Base-by-base conservation (phyloP, 1,284 basidiomycete species). In the Grifola frondosa region DNA sequence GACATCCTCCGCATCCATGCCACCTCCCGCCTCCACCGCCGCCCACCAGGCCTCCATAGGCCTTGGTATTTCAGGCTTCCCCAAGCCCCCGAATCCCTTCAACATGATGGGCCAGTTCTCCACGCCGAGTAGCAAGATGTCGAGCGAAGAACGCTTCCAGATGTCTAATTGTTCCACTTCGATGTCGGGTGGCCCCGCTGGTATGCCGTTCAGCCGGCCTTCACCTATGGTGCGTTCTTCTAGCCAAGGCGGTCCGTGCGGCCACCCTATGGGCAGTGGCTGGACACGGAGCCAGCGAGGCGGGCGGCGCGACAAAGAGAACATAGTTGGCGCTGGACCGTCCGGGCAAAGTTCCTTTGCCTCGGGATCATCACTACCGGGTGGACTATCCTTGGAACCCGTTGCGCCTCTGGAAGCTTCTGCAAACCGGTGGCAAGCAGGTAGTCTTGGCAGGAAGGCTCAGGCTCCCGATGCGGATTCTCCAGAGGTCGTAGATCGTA, bases 401-500 rank as follows among this genome's bases (percentile, higher is more conserved):
- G 80, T 94, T 37, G 84, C 73, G 15, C 92, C 91, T 5, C 78
- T 95, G 12, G 84, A 87, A 58, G 65, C 71, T 26, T 80, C 85
- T 13, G 88, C 83, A 44, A 95, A 95, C 63, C 81, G 92, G 45
- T 98, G 96, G 96, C 78, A 74, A 11, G 63, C 70, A 1, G 57
- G 55, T 17, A 74, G 73, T 44, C 67, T 49, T 6, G 31, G 32
- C 62, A 53, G 53, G 62, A 53, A 74, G 49, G 48, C 59, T 22
- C 60, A 67, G 38, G 62, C 56, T 40, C 57, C 42, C 13, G 85
- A 89, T 30, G 66, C 73, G 16, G 85, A 89, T 42, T 85, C 88
- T 6, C 83, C 88, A 1, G 88, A 88, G 55, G 71, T 87, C 55
- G 90, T 97, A 25, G 91, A 96, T 60, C 84, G 92, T 48, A 97